phyloP scores from a whole-genome alignment of 345 rosid genomes.

The Salix dunnii region DNA sequence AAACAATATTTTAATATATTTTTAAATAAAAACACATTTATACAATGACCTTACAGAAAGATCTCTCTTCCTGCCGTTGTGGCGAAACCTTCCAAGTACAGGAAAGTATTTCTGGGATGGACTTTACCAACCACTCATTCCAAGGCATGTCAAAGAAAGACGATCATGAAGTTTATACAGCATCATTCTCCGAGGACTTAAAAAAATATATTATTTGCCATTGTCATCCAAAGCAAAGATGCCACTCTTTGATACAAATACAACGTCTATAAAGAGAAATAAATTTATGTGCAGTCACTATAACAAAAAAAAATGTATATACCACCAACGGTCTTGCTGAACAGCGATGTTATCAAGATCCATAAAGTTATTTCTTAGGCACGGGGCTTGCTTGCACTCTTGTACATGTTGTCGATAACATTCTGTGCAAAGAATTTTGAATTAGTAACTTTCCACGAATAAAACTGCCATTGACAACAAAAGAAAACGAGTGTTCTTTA shows the following conservation, averaged over 20 bases:
- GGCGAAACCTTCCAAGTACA: no score
- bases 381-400: conserved; percentile 40
- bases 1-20: no score
- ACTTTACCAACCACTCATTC: not conserved
- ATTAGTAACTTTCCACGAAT: conserved; percentile 1
- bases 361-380: conserved; percentile 11
- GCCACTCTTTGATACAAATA: not conserved
- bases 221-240: not conserved
- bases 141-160: not conserved
- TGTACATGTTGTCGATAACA: conserved; percentile 68
- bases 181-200: not conserved
- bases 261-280: not conserved
- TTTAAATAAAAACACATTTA: no score
- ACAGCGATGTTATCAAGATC: not conserved
- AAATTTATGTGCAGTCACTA: conserved; percentile 18
- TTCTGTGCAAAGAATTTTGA: conserved; percentile 31
- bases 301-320: not conserved
- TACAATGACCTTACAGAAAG: no score
- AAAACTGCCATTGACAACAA: not conserved
- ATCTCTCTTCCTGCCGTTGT: no score
- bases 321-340: not conserved
- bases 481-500: not conserved
- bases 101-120: not conserved
- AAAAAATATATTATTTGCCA: not conserved
- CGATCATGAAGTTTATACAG: not conserved